Base-by-base conservation (phyloP, 208 protist genomes). In the Crithidia fasciculata region DNA sequence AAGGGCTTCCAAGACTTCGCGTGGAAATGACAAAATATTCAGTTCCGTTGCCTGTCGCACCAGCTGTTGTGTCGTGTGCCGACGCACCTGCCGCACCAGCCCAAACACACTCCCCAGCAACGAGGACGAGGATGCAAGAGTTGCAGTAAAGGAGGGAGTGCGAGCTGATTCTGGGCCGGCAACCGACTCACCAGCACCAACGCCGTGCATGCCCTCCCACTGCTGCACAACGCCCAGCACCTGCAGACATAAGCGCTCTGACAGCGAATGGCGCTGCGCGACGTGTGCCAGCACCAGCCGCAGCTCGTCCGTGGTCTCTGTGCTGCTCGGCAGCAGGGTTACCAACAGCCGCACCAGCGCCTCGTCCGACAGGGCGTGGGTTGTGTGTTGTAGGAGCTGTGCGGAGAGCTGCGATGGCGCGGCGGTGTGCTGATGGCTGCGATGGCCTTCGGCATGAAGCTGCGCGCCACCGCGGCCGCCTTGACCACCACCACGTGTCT, bases 201-300 rank as follows among this genome's bases (percentile, higher is more conserved):
- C 28, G 28, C 28, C 28, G 28, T 28, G 28, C 28, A 28, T 28
- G 28, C 28, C 28, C 28, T 28, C 28, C 28, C 28, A 67, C 12
- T 12, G 19, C 66, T 78, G 73, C 3, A 52, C 37, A 62, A 62
- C 61, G 16, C 45, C n/a, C 47, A 78, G 49, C 50, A 78, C 41
- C 58, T 78, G 73, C 54, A 78, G 13, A n/a, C 65, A 78, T 40
- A 78, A 59, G 4, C 43, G 52, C 19, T 69, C 73, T 16, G 73
- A 66, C 50, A 78, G 44, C 18, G 66, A 39, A 2, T 19, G 40
- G 36, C 73, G 73, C 37, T 63, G 66, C 13, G 52, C 69, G 52
- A 78, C 59, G 54, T 78, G 73, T 0, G 73, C 73, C 8, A 72
- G 57, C 50, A 78, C 73, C 5, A 78, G 59, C 52, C 44, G 73